Conservation (phyloP, 768 basidiomycete genomes). For the Strobilomyces echinocephalus region DNA sequence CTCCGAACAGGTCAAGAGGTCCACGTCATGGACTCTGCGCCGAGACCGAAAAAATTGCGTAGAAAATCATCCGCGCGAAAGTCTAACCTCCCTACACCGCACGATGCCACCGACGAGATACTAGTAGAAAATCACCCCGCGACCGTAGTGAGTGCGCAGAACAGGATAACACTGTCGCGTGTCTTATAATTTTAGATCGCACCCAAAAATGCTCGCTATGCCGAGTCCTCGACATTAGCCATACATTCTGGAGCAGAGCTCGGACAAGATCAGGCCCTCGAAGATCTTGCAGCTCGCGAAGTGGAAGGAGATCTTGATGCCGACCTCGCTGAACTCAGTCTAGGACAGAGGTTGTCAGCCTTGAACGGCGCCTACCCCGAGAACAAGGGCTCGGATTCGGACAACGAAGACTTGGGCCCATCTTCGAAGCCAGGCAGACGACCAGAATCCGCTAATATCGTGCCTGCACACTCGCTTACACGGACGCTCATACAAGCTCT, state of each 20-base stretch:
- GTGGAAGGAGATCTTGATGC: conserved; percentile 72
- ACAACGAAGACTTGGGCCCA: conserved; percentile 45
- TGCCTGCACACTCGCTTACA: conserved; percentile 83
- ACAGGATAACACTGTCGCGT: background rate
- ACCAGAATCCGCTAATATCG: conserved; percentile 34
- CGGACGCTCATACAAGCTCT: conserved; percentile 94
- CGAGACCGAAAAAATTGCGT: conserved; percentile 49
- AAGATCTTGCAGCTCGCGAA: conserved; percentile 45
- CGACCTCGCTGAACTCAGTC: conserved; percentile 83
- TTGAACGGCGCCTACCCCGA: conserved; percentile 47
- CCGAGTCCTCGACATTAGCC: conserved; percentile 55
- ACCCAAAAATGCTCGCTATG: conserved; percentile 58
- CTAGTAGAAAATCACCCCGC: conserved; percentile 22
- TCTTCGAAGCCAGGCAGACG: conserved; percentile 15
- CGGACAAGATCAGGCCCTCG: conserved; percentile 51
- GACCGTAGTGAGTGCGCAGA: conserved; percentile 15
- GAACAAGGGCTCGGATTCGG: conserved; percentile 35
- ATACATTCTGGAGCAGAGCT: conserved; percentile 64
- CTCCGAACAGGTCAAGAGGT: background rate
- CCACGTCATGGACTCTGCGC: conserved; percentile 38
- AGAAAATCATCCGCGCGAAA: conserved; percentile 42
- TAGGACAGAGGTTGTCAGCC: conserved; percentile 85
- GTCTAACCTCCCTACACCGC: conserved; percentile 4
- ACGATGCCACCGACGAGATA: conserved; percentile 15
- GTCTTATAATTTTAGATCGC: conserved; percentile 33